Evolutionary conservation across 257 asterid species (phyloP).

Genomic region (Salvia hispanica): DNA sequence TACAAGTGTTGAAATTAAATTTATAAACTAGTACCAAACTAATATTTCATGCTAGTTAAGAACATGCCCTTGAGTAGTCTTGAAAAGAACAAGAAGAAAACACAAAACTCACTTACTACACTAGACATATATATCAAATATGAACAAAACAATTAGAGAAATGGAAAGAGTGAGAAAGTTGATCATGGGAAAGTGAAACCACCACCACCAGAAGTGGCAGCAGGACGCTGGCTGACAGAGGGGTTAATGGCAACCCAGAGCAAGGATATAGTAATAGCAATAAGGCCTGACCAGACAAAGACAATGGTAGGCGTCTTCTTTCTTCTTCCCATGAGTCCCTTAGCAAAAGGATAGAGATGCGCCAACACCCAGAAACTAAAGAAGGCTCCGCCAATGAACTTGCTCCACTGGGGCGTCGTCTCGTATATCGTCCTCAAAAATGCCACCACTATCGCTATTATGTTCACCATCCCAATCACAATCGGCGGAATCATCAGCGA

Average conservation of each 20-base stretch:
- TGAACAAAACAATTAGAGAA: too few relatives aligned
- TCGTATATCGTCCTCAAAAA: conserved; percentile 52
- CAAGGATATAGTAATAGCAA: conserved; percentile 61
- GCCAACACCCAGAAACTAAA: conserved; percentile 72
- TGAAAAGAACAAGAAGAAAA: too few relatives aligned
- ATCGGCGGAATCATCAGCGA: conserved; percentile 72
- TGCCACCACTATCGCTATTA: conserved; percentile 55
- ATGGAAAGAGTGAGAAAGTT: too few relatives aligned
- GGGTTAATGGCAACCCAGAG: conserved; percentile 62
- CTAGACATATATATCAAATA: too few relatives aligned
- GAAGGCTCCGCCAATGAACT: conserved; percentile 62
- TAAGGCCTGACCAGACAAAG: conserved; percentile 64
- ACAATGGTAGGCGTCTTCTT: conserved; percentile 69
- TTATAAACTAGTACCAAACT: too few relatives aligned
- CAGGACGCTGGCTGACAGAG: not conserved
- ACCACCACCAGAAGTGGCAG: conserved; percentile 24
- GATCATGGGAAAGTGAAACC: conserved; percentile 47
- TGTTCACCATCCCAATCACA: conserved; percentile 56
- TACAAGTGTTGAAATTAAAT: too few relatives aligned
- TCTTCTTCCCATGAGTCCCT: conserved; percentile 65
- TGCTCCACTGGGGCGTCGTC: conserved; percentile 57
- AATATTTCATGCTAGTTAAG: too few relatives aligned
- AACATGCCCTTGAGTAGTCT: too few relatives aligned
- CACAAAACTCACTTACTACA: too few relatives aligned
- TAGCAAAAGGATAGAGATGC: conserved; percentile 63